phyloP scores from a whole-genome alignment of 2,329 filamentous ascomycete genomes.

The Diaporthe citrichinensis region DNA sequence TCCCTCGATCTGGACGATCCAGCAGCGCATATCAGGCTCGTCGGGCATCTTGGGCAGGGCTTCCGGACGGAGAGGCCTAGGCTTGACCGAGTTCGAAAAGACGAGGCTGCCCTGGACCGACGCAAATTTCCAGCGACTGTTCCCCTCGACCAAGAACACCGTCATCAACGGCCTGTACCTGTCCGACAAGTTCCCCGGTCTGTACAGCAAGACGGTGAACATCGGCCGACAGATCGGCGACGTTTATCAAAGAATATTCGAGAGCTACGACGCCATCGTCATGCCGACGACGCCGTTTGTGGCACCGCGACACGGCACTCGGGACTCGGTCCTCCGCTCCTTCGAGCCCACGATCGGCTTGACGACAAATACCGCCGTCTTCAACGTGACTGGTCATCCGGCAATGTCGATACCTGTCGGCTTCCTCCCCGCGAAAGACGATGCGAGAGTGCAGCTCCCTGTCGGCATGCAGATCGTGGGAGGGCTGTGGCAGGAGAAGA shows the following conservation, averaged over 20 bases:
- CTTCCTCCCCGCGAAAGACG: background rate
- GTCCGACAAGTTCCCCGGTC: conserved; percentile 9
- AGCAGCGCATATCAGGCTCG: conserved; percentile 44
- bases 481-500: conserved; percentile 64
- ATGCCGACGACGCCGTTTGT: conserved; percentile 58
- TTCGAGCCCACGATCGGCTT: conserved; percentile 51
- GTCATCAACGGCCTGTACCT: conserved; percentile 59
- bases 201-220: conserved; percentile 64
- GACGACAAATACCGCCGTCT: conserved; percentile 68
- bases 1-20: conserved; percentile 15
- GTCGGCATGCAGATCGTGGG: conserved; percentile 71
- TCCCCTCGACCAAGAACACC: conserved; percentile 54
- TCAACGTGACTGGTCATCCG: conserved; percentile 71
- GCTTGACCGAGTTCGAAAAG: conserved; percentile 43
- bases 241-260: conserved; percentile 58
- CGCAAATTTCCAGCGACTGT: conserved; percentile 3
- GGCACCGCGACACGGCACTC: background rate
- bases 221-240: conserved; percentile 61
- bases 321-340: background rate
- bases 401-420: conserved; percentile 59
- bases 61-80: conserved; percentile 48
- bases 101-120: background rate
- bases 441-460: conserved; percentile 57
- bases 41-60: conserved; percentile 51
- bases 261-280: conserved; percentile 59